phyloP scores from a whole-genome alignment of 2,329 filamentous ascomycete genomes.

The Amauroascus verrucosus region DNA sequence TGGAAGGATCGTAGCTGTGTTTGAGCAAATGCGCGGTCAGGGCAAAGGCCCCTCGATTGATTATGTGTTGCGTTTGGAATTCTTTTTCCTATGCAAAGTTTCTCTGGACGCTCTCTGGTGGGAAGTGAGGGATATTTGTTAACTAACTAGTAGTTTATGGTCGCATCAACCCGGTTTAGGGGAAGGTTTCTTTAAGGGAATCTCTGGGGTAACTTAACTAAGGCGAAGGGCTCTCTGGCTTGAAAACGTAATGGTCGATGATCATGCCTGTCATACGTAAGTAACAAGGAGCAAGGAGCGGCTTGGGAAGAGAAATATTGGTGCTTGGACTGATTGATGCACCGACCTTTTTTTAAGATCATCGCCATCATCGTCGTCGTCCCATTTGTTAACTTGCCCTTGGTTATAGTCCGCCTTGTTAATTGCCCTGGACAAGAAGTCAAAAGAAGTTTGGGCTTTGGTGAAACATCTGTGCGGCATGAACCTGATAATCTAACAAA shows the following conservation, averaged over 20 bases:
- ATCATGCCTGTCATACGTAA: not conserved
- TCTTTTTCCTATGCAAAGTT: no score
- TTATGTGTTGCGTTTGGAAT: no score
- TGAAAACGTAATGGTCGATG: not conserved
- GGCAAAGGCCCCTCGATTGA: no score
- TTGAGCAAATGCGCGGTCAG: no score
- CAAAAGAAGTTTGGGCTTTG: not conserved
- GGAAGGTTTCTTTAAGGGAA: no score
- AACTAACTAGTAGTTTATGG: not conserved
- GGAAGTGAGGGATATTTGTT: no score
- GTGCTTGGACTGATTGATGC: not conserved
- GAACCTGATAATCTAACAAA: conserved; percentile 1
- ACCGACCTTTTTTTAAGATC: not conserved
- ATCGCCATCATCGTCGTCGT: not conserved
- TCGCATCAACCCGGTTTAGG: no score
- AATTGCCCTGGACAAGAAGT: not conserved
- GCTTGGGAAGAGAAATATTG: no score
- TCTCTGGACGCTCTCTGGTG: no score
- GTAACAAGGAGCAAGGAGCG: not conserved
- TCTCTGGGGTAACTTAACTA: not conserved
- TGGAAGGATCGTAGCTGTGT: not conserved
- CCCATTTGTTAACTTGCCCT: not conserved
- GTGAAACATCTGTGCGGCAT: conserved; percentile 9
- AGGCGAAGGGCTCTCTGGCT: no score
- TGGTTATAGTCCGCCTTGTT: not conserved